Percentiles rank a stretch among this genome's conserved stretches.
Evolutionary conservation across 2,329 filamentous ascomycete species (phyloP).

Genomic region (Aspergillus pseudonomiae): DNA sequence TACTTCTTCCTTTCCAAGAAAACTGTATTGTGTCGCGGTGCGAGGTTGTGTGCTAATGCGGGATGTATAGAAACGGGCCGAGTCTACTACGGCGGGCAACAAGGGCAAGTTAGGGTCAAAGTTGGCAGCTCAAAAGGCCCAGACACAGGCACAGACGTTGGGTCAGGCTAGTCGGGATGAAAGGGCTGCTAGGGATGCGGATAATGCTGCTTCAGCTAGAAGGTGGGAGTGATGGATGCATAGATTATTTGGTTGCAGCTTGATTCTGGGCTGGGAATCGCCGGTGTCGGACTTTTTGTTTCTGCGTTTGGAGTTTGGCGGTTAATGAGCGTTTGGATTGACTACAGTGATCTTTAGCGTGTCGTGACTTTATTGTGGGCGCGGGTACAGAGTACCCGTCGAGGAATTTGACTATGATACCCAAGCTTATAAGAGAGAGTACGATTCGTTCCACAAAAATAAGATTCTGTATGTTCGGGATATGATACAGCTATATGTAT

Average conservation of each 20-base stretch:
- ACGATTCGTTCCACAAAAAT: neutral
- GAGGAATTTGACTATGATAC: neutral
- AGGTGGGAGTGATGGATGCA: conserved; percentile 56
- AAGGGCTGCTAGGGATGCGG: conserved; percentile 66
- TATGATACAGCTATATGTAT: conserved; percentile 21
- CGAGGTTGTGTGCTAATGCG: neutral
- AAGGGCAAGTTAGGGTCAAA: conserved; percentile 72
- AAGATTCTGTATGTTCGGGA: conserved; percentile 7
- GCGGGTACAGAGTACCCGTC: neutral
- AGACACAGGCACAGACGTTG: conserved; percentile 69
- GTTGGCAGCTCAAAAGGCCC: conserved; percentile 74
- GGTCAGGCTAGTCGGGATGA: conserved; percentile 70
- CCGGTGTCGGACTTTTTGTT: neutral
- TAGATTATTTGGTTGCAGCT: neutral
- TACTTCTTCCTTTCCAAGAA: neutral
- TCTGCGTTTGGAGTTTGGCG: neutral
- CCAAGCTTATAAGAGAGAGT: neutral
- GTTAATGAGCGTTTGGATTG: neutral
- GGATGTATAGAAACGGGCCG: conserved; percentile 64
- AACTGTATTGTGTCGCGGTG: neutral
- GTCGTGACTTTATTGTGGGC: neutral
- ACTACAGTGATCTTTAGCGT: neutral
- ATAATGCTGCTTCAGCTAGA: conserved; percentile 61
- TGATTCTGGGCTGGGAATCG: neutral
- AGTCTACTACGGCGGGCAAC: conserved; percentile 47